Base-by-base conservation (phyloP, 2,329 filamentous ascomycete genomes). In the Aphanocladium album region DNA sequence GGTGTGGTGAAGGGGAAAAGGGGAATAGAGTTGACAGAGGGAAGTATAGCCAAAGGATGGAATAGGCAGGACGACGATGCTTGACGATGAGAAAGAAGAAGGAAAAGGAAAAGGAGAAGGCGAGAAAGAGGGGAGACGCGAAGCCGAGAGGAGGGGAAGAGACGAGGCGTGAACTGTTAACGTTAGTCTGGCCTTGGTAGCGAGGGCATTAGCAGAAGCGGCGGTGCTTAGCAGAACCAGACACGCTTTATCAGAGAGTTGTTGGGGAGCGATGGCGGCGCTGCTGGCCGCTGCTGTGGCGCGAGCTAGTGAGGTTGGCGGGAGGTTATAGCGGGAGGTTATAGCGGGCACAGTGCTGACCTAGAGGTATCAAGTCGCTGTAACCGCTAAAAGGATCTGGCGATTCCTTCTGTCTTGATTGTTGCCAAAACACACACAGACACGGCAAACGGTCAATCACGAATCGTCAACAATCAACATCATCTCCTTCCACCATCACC, bases 21-120 rank as follows among this genome's bases (percentile, higher is more conserved):
- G 47, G 49, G 41, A 50, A 49, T 49, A 49, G 56, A 58, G 35
- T 52, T 35, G 56, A 59, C 57, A 59, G 57, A 59, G 49, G 49
- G 39, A 59, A 59, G 27, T 59, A 53, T 52, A 25, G 37, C 57
- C 52, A 59, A 59, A 25, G 19, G 57, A 59, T 35, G 27, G 57
- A 52, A 50, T 17, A 53, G 14, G 47, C 12, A 37, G n/a, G 45
- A 51, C 37, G 56, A 37, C 53, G 41, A 58, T 23, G 37, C 35
- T 27, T 50, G 56, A 33, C 35, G 53, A 56, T 58, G 56, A 35
- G 39, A 41, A 23, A 30, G 16, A 33, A 30, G 39, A 33, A 45
- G 52, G 11, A 16, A 23, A 33, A 21, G 51, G 16, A 17, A 25
- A 58, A 59, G 33, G 56, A 30, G 35, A 16, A 9, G 45, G 55